Evolutionary conservation across 1,284 basidiomycete species (phyloP).

Genomic region (Trichosporon ovoides): DNA sequence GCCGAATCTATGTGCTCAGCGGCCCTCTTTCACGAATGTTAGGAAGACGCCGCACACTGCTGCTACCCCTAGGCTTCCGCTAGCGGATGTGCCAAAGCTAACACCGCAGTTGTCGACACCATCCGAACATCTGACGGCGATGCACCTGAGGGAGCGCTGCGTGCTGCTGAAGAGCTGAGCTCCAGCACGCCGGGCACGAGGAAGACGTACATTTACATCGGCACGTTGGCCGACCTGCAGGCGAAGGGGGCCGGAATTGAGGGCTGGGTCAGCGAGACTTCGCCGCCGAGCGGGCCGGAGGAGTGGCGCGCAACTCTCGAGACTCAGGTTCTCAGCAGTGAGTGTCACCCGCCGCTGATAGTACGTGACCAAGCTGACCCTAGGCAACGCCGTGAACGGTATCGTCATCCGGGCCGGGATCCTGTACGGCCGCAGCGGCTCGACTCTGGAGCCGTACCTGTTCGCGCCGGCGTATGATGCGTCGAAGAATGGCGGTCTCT

Average conservation of each 20-base stretch:
- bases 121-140: slow-evolving; percentile 40
- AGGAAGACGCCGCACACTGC: too few species aligned
- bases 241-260: slow-evolving; percentile 29
- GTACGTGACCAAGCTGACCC: not conserved
- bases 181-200: slow-evolving; percentile 41
- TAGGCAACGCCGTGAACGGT: slow-evolving; percentile 21
- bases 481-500: slow-evolving; percentile 49
- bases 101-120: slow-evolving; percentile 44
- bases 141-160: slow-evolving; percentile 39
- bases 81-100: not conserved
- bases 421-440: slow-evolving; percentile 43
- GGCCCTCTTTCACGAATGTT: too few species aligned
- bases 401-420: slow-evolving; percentile 39
- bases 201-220: slow-evolving; percentile 55
- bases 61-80: too few species aligned
- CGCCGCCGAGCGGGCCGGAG: slow-evolving; percentile 13
- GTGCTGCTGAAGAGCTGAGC: slow-evolving; percentile 22
- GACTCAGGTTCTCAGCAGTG: slow-evolving; percentile 29
- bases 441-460: slow-evolving; percentile 50
- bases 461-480: slow-evolving; percentile 36
- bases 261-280: slow-evolving; percentile 36
- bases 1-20: not conserved
- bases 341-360: slow-evolving; percentile 9
- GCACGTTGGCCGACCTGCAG: slow-evolving; percentile 18
- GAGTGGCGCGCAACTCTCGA: slow-evolving; percentile 39